phyloP scores from a whole-genome alignment of 2,329 filamentous ascomycete species.

The Biscogniauxia mediterranea region DNA sequence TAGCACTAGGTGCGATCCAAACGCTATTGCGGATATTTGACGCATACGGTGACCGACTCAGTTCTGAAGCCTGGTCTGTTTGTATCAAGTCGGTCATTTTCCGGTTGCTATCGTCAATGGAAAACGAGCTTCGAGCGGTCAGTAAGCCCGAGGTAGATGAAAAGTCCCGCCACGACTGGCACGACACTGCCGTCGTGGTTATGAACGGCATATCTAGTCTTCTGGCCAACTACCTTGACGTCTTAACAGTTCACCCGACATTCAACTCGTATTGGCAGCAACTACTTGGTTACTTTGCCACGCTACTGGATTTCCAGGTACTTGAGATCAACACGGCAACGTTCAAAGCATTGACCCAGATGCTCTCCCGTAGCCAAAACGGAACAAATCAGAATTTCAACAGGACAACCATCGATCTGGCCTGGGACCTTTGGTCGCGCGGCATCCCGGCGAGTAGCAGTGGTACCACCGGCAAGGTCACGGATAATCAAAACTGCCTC shows the following conservation, averaged over 20 bases:
- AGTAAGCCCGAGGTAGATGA: slow-evolving; percentile 38
- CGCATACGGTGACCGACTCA: slow-evolving; percentile 79
- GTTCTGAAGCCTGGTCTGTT: slow-evolving; percentile 75
- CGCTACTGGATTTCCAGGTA: slow-evolving; percentile 59
- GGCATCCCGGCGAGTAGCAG: slow-evolving; percentile 55
- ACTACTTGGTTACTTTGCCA: slow-evolving; percentile 67
- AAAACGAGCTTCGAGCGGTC: slow-evolving; percentile 48
- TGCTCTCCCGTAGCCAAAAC: slow-evolving; percentile 53
- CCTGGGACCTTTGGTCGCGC: slow-evolving; percentile 69
- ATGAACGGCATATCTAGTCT: slow-evolving; percentile 71
- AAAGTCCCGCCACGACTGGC: slow-evolving; percentile 58
- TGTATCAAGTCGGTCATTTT: slow-evolving; percentile 82
- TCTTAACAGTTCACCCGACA: slow-evolving; percentile 62
- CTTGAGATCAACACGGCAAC: slow-evolving; percentile 71
- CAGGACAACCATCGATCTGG: slow-evolving; percentile 54
- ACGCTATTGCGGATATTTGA: slow-evolving; percentile 90
- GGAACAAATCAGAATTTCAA: slow-evolving; percentile 44
- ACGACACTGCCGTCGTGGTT: slow-evolving; percentile 72
- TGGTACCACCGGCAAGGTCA: slow-evolving; percentile 42
- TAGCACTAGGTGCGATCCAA: slow-evolving; percentile 68
- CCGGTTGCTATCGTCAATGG: slow-evolving; percentile 70
- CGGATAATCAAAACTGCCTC: slow-evolving; percentile 78
- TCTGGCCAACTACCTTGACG: slow-evolving; percentile 72
- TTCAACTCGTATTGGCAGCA: slow-evolving; percentile 76
- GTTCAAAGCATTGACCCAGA: slow-evolving; percentile 64